Conservation (phyloP, 192 early-diverging fungal genomes). For the Gonapodya sp. region DNA sequence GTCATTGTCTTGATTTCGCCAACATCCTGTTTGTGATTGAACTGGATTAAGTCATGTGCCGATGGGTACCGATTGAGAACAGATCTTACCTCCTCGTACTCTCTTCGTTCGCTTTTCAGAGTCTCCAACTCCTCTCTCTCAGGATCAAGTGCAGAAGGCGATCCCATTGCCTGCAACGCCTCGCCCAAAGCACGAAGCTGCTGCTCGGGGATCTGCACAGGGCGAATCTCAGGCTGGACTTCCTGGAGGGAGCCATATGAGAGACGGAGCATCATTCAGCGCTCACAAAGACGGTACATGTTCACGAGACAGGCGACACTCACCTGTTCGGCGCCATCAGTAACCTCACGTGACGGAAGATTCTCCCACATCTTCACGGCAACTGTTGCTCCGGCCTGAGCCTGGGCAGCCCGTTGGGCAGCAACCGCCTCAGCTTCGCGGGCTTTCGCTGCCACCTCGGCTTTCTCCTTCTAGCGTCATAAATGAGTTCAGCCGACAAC, state of each 20-base stretch:
- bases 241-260: too few species aligned
- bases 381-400: not conserved
- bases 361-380: not conserved
- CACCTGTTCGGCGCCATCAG: not conserved
- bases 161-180: slow-evolving; percentile 42
- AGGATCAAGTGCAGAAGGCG: slow-evolving; percentile 45
- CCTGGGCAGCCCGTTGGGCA: not conserved
- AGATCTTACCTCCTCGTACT: slow-evolving; percentile 23
- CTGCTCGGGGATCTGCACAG: slow-evolving; percentile 36
- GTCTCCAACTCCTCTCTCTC: slow-evolving; percentile 53
- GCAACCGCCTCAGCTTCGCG: slow-evolving; percentile 25
- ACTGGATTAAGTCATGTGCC: slow-evolving; percentile 13
- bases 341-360: not conserved
- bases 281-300: too few species aligned
- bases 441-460: not conserved
- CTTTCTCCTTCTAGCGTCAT: slow-evolving; percentile 17
- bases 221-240: not conserved
- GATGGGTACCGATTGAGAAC: slow-evolving; percentile 8
- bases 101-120: slow-evolving; percentile 48
- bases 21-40: slow-evolving; percentile 25
- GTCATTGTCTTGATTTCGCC: slow-evolving; percentile 41
- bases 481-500: slow-evolving; percentile 28
- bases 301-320: too few species aligned
- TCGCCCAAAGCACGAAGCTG: slow-evolving; percentile 47
- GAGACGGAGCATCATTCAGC: too few species aligned